phyloP scores from a whole-genome alignment of 176 grass and related monocot species.

The Phoenix dactylifera region DNA sequence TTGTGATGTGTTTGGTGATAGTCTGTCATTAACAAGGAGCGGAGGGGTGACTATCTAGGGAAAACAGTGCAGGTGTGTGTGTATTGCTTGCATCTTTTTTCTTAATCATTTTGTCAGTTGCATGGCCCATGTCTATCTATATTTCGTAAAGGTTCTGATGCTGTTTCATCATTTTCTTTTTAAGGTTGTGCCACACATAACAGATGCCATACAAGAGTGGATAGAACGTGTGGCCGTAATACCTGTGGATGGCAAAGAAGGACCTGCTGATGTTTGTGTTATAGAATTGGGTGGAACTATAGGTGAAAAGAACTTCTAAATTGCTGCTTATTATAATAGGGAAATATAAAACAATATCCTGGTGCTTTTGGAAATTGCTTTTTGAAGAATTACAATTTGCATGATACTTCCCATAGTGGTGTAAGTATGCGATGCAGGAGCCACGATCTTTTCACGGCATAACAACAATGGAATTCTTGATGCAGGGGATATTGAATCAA shows the following conservation, averaged over 20 bases:
- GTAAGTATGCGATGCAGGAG: slow-evolving; percentile 45
- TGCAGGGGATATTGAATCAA: slow-evolving; percentile 99
- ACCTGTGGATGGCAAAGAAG: slow-evolving; percentile 77
- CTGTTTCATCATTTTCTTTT: slow-evolving; percentile 24
- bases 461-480: slow-evolving; percentile 56
- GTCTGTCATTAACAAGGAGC: slow-evolving; percentile 94
- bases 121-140: not conserved
- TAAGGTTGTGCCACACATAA: slow-evolving; percentile 96
- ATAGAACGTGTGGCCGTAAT: slow-evolving; percentile 77
- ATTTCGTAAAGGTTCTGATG: slow-evolving; percentile 14
- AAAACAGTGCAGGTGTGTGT: slow-evolving; percentile 78
- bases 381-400: slow-evolving; percentile 23
- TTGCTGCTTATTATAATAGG: not conserved
- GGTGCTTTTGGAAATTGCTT: too few relatives aligned
- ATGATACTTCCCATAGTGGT: slow-evolving; percentile 52
- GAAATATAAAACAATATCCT: too few relatives aligned
- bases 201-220: slow-evolving; percentile 97
- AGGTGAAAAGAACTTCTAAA: slow-evolving; percentile 38
- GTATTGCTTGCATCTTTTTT: too few relatives aligned
- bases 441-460: slow-evolving; percentile 37
- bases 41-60: slow-evolving; percentile 90
- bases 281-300: slow-evolving; percentile 93
- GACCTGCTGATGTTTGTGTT: slow-evolving; percentile 84
- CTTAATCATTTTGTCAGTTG: not conserved
- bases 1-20: slow-evolving; percentile 20